These are phyloP conservation scores for Globomyces pollinis-pini DNA, from an alignment of 192 early-diverging fungal species.

Conservation along the genomic window DNA sequence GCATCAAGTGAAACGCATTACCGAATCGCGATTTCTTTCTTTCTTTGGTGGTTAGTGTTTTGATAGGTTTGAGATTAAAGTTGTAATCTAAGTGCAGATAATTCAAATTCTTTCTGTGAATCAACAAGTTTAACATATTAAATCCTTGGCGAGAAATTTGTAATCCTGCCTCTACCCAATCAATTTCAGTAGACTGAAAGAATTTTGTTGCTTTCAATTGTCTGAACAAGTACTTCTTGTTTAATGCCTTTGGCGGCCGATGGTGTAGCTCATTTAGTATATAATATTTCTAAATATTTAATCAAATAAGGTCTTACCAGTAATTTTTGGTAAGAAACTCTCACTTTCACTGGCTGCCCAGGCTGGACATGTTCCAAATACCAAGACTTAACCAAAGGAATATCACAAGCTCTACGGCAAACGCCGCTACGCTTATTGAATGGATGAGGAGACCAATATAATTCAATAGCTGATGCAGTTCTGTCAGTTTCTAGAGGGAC, in stretches of 20 bases:
- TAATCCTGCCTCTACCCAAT: constrained; percentile 99
- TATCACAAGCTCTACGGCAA: constrained; percentile 84
- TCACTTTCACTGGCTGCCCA: constrained; percentile 92
- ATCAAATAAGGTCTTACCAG: no score
- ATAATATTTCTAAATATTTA: constrained; percentile 94
- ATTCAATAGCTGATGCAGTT: constrained; percentile 82
- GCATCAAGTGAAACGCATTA: constrained; percentile 88
- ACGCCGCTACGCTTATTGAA: constrained; percentile 88
- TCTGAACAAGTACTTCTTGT: constrained; percentile 91
- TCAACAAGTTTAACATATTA: constrained; percentile 98
- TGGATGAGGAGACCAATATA: constrained; percentile 98
- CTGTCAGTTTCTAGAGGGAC: constrained; percentile 77
- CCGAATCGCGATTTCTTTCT: constrained; percentile 98
- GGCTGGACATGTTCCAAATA: constrained; percentile 94
- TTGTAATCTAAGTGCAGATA: constrained; percentile 99
- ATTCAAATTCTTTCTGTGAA: constrained; percentile 97
- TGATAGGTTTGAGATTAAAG: constrained; percentile 98
- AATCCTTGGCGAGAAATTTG: constrained; percentile 98
- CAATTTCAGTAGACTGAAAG: constrained; percentile 95
- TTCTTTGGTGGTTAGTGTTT: constrained; percentile 98
- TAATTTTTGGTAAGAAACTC: constrained; percentile 97
- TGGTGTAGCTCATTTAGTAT: constrained; percentile 86
- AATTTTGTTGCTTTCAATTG: constrained; percentile 96
- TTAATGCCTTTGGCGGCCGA: constrained; percentile 78
- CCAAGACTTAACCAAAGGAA: constrained; percentile 95